phyloP scores from a whole-genome alignment of 2,329 filamentous ascomycete species.

The Gnomoniopsis smithogilvyi region DNA sequence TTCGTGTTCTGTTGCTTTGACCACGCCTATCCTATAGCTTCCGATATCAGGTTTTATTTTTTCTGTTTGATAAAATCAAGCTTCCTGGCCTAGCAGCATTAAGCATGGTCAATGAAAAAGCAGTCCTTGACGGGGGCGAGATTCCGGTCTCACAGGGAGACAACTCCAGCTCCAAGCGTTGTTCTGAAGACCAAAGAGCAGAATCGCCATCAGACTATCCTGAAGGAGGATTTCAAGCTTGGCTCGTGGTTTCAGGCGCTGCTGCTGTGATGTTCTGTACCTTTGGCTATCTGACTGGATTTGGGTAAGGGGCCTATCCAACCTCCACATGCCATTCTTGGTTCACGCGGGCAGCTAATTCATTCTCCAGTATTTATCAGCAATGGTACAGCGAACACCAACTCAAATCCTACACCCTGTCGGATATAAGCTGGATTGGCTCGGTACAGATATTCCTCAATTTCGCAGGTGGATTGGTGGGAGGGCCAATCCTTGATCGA shows the following conservation, averaged over 20 bases:
- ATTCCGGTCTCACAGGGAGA: not conserved
- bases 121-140: not conserved
- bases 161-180: not conserved
- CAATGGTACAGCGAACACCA: conserved; percentile 15
- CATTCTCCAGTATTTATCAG: conserved; percentile 11
- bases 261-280: conserved; percentile 33
- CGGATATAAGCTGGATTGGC: conserved; percentile 18
- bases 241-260: conserved; percentile 36
- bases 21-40: too few relatives aligned
- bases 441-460: conserved; percentile 18
- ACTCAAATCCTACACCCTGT: conserved; percentile 15
- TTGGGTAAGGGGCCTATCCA: conserved; percentile 27
- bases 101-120: not conserved
- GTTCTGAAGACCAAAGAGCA: too few relatives aligned
- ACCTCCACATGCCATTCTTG: not conserved
- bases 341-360: not conserved
- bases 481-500: conserved; percentile 15
- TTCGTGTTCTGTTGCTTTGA: too few relatives aligned
- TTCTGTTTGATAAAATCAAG: too few relatives aligned
- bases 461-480: conserved; percentile 15
- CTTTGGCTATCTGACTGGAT: conserved; percentile 39
- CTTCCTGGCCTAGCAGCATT: not conserved
- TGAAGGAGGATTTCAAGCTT: conserved; percentile 33
- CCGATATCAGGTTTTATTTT: too few relatives aligned
- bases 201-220: not conserved